Percentiles rank a stretch among this genome's conserved stretches.
Conservation (phyloP, 2,329 filamentous ascomycete species). For the Ceratocystis cacaofunesta region DNA sequence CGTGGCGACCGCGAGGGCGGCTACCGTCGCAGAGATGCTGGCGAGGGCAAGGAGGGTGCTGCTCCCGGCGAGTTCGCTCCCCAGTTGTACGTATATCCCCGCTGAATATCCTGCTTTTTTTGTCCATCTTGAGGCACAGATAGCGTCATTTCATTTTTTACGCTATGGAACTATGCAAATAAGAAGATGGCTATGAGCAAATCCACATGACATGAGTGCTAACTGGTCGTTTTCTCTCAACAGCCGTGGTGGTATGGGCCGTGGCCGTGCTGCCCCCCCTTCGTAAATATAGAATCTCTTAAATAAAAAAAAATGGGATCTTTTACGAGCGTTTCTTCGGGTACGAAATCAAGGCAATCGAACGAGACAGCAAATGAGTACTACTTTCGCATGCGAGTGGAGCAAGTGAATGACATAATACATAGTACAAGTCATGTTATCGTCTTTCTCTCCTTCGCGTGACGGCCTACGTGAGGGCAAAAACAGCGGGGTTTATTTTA, state of each 20-base stretch:
- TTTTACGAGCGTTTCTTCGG: conserved; percentile 27
- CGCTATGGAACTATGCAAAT: neutral
- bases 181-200: neutral
- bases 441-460: conserved; percentile 25
- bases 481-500: conserved; percentile 30
- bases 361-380: conserved; percentile 15
- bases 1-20: conserved; percentile 70
- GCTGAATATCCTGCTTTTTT: neutral
- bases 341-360: conserved; percentile 24
- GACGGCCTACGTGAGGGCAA: conserved; percentile 27
- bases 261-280: conserved; percentile 67
- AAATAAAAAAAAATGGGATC: conserved; percentile 22
- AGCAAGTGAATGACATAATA: conserved; percentile 25
- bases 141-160: no score
- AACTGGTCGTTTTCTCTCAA: conserved; percentile 16
- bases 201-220: neutral
- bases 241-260: conserved; percentile 76
- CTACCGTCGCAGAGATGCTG: conserved; percentile 81
- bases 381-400: conserved; percentile 6
- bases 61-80: conserved; percentile 85
- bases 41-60: conserved; percentile 79
- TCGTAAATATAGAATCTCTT: conserved; percentile 37
- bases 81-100: conserved; percentile 52
- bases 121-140: conserved; percentile 18
- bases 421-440: conserved; percentile 24